Conservation (phyloP, 2,329 filamentous ascomycete species). For the Podosphaera xanthii region DNA sequence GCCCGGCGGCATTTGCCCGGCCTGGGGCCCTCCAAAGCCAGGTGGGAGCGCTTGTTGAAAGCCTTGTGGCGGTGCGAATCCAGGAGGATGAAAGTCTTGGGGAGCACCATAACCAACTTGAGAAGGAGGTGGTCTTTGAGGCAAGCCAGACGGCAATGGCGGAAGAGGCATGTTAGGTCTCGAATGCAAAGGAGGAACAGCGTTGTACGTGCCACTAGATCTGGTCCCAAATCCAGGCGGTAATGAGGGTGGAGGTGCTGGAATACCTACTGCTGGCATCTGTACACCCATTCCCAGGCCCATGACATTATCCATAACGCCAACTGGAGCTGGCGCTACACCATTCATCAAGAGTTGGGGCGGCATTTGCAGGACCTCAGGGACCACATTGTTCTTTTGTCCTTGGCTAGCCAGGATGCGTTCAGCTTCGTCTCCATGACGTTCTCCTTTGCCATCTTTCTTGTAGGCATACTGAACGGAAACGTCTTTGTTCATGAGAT, state of each 20-base stretch:
- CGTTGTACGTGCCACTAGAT: conserved; percentile 11
- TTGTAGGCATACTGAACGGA: conserved; percentile 97
- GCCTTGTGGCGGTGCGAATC: conserved; percentile 24
- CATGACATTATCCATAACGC: conserved; percentile 17
- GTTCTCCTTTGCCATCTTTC: conserved; percentile 92
- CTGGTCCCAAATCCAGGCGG: conserved; percentile 13
- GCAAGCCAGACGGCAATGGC: conserved; percentile 28
- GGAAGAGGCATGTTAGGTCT: conserved; percentile 29
- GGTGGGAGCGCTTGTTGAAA: conserved; percentile 22
- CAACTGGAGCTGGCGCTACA: conserved; percentile 19
- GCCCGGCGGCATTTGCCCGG: conserved; percentile 11
- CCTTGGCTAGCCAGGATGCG: conserved; percentile 77
- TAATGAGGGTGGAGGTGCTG: conserved; percentile 8
- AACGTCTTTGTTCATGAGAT: conserved; percentile 90
- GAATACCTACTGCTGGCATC: conserved; percentile 1
- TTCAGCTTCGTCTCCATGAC: conserved; percentile 87
- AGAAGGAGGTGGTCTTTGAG: conserved; percentile 46
- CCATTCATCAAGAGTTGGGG: conserved; percentile 20
- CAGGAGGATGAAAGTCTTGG: conserved; percentile 23
- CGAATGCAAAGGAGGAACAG: conserved; percentile 15
- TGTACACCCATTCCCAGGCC: conserved; percentile 4
- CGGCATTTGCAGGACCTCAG: conserved; percentile 28
- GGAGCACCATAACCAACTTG: conserved; percentile 47
- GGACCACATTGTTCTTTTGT: conserved; percentile 79
- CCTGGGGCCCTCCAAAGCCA: conserved; percentile 16